Evolutionary conservation across 73 alveolate species (phyloP), one percentile per base, ranked within the genome.

Genomic region (Symbiodinium pilosum): DNA sequence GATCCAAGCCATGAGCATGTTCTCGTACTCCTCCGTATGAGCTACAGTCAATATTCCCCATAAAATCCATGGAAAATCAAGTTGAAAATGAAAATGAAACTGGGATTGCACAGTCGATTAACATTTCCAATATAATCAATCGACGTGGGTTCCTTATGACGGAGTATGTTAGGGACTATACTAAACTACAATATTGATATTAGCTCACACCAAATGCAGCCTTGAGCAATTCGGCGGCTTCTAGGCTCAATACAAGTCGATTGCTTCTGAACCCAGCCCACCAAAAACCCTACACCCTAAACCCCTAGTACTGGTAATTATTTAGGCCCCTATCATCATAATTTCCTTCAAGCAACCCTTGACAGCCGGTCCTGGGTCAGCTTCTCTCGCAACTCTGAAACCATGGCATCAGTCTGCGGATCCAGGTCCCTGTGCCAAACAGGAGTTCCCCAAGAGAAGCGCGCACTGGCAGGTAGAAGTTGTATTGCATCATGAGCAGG

Each of bases 1-100:
- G 87, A 91, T 56, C 97, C 97, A 91, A 4, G 97, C 97, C 77
- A 91, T 39, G 73, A 91, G 88, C 97, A 91, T 91, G 41, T 91
- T 91, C 77, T 43, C 81, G 38, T 69, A 91, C 88, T 91, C 97
- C 97, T 91, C 38, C 0, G 68, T 9, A 34, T 7, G 1, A 21
- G 86, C 4, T 12, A 18, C 18, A 24, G 34, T n/a, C n/a, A n/a
- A n/a, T n/a, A n/a, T n/a, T n/a, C n/a, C n/a, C n/a, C n/a, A n/a
- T n/a, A 7, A 20, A 7, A 68, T 28, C 21, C 21, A 7, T 68
- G 84, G 11, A 28, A 28, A 21, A 68, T 28, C 7, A 34, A 34
- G 38, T 68, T 68, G 41, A 28, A 5, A 20, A 21, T 11, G 14
- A 7, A 39, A 7, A 11, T 7, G 84, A 28, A 39, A 68, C 12